These are phyloP conservation scores for Zoysia japonica DNA, from an alignment of 176 grass and related monocot genomes.

Conservation along the genomic window DNA sequence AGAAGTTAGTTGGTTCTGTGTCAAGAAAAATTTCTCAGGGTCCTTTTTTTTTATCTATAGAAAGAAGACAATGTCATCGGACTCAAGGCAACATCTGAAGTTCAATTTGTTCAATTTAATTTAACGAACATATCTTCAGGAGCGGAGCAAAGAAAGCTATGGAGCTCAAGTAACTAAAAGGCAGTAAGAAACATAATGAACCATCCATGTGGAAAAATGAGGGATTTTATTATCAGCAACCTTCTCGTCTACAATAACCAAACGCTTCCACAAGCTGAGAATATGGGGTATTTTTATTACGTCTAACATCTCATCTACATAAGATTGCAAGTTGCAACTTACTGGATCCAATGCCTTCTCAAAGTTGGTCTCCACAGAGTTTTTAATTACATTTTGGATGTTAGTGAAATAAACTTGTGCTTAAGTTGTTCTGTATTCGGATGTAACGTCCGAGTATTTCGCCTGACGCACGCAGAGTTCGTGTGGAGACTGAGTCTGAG, in stretches of 20 bases:
- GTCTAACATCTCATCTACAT: constrained; percentile 31
- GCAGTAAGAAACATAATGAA: neutral
- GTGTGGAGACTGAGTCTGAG: too few species aligned
- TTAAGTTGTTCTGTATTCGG: too few species aligned
- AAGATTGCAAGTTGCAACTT: constrained; percentile 15
- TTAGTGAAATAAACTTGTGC: too few species aligned
- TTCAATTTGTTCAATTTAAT: neutral
- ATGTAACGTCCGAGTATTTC: too few species aligned
- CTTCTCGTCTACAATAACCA: constrained; percentile 1
- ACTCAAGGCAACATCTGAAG: neutral
- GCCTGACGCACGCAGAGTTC: too few species aligned
- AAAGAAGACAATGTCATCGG: neutral
- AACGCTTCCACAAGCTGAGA: neutral
- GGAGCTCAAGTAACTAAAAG: neutral
- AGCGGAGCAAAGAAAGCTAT: neutral
- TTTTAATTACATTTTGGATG: constrained; percentile 2
- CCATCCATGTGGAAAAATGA: neutral
- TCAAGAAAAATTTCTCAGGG: neutral
- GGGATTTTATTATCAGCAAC: constrained; percentile 14
- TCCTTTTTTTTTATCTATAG: neutral
- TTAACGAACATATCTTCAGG: neutral
- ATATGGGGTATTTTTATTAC: constrained; percentile 33
- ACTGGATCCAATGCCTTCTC: neutral
- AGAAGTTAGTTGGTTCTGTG: neutral
- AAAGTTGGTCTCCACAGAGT: constrained; percentile 26